Base-by-base conservation (phyloP, 1,284 basidiomycete species). In the Termitomyces sp. region DNA sequence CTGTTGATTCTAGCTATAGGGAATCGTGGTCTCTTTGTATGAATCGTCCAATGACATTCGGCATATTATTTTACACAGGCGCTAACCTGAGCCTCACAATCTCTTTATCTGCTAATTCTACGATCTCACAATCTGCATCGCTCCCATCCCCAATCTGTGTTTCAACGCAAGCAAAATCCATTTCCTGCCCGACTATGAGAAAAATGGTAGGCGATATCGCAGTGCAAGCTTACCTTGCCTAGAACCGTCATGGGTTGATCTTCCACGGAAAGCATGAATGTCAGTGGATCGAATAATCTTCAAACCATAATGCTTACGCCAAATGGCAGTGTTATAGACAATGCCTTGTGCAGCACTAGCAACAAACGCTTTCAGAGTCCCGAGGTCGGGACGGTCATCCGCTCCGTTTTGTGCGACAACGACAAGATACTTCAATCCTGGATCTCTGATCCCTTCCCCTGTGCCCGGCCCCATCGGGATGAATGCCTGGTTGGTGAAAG, bases 191-290 rank as follows among this genome's bases (percentile, higher is more conserved):
- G 46, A 64, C 34, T 55, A 54, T 65, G 48, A 62, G 56, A 28
- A 14, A 40, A 26, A 57, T 41, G 54, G 49, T 38, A 30, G 16
- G 51, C 21, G 9, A 45, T 41, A 43, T 37, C 6, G n/a, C 54
- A 31, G 39, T 16, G 58, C 46, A 10, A 44, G 66, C 77, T 60
- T 60, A 88, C 86, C 71, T 80, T 81, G 61, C 84, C 81, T 52
- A 93, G 70, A 7, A 88, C 86, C 37, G 89, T 83, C 83, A 93
- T 86, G 2, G 90, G 88, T 74, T 92, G 88, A 70, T 93, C 90
- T 92, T 52, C 16, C 21, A 35, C 16, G 11, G 26, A 37, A 16
- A 34, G 11, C 21, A 42, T 47, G 35, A 58, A 42, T 40, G 46
- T 54, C 52, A 60, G 34, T 53, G 16, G 19, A 28, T 42, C 28